A percentile compares a stretch with the other conserved stretches of the same genome.
These are phyloP conservation scores for Populus nigra DNA, from an alignment of 345 rosid genomes.

Conservation along the genomic window DNA sequence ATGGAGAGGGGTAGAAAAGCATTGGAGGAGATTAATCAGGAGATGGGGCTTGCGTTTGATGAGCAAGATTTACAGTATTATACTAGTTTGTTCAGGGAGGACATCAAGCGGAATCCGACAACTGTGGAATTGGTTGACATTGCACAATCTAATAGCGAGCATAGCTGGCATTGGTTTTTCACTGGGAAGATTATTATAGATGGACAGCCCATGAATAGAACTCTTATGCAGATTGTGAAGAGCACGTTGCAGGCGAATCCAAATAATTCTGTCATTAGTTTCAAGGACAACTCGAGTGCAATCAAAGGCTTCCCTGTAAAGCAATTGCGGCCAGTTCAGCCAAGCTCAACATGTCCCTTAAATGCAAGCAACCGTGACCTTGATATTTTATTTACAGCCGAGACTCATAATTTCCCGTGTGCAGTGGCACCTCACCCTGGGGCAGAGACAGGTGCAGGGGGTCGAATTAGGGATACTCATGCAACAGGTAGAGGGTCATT, in stretches of 20 bases:
- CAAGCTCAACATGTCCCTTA: slow-evolving; percentile 64
- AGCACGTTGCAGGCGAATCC: slow-evolving; percentile 79
- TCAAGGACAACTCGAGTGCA: slow-evolving; percentile 94
- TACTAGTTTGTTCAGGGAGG: slow-evolving; percentile 66
- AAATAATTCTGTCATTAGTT: slow-evolving; percentile 84
- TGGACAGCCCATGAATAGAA: slow-evolving; percentile 71
- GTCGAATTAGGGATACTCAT: slow-evolving; percentile 94
- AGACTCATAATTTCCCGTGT: slow-evolving; percentile 97
- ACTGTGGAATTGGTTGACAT: slow-evolving; percentile 92
- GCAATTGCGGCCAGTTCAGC: slow-evolving; percentile 66
- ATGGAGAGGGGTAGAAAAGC: slow-evolving; percentile 87
- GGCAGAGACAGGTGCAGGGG: slow-evolving; percentile 97
- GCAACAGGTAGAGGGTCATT: slow-evolving; percentile 97
- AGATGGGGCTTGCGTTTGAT: slow-evolving; percentile 94
- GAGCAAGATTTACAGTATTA: slow-evolving; percentile 93
- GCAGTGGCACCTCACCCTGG: slow-evolving; percentile 99
- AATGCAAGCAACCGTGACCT: slow-evolving; percentile 46
- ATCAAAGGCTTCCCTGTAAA: slow-evolving; percentile 76
- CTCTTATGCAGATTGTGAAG: slow-evolving; percentile 94
- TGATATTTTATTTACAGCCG: slow-evolving; percentile 88
- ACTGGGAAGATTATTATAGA: slow-evolving; percentile 82
- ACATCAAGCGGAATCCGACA: slow-evolving; percentile 73
- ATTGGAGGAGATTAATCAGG: slow-evolving; percentile 79
- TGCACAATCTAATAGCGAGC: slow-evolving; percentile 95
- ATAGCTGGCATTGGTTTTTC: slow-evolving; percentile 93